A percentile compares a stretch with the other conserved stretches of the same genome.
phyloP scores from a whole-genome alignment of 257 asterid species.

The Forsythia suspensa region DNA sequence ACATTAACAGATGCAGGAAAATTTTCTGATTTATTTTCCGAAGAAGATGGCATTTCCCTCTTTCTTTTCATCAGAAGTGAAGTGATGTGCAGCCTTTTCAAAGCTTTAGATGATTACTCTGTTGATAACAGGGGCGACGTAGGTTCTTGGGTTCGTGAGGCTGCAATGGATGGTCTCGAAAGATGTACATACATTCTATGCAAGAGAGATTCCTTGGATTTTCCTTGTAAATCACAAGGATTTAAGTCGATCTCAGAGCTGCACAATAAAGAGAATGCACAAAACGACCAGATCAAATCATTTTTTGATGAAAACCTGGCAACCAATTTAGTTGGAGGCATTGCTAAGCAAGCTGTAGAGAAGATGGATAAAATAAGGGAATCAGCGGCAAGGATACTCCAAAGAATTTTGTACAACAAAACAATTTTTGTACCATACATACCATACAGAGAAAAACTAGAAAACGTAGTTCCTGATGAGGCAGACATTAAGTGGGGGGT shows the following conservation, averaged over 20 bases:
- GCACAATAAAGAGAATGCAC: constrained; percentile 28
- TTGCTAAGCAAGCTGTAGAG: constrained; percentile 88
- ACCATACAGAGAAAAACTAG: constrained; percentile 64
- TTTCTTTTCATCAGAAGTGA: constrained; percentile 58
- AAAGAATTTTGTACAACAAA: constrained; percentile 60
- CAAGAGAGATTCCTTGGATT: constrained; percentile 41
- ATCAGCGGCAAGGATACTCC: constrained; percentile 77
- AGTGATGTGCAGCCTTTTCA: constrained; percentile 77
- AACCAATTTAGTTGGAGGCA: constrained; percentile 59
- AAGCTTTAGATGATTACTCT: constrained; percentile 92
- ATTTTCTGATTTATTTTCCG: constrained; percentile 40
- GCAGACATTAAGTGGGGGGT: constrained; percentile 78
- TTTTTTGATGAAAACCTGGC: constrained; percentile 67
- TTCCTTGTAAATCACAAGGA: constrained; percentile 25
- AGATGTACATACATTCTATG: constrained; percentile 85
- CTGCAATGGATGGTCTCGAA: constrained; percentile 93
- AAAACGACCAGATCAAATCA: constrained; percentile 28
- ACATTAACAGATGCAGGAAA: constrained; percentile 54
- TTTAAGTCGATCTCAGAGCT: constrained; percentile 29
- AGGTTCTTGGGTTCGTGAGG: constrained; percentile 99
- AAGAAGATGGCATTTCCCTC: constrained; percentile 53
- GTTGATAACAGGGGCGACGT: constrained; percentile 96
- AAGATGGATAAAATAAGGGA: constrained; percentile 95
- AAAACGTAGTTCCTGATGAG: constrained; percentile 57
- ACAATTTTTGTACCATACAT: constrained; percentile 59